Conservation (phyloP, 2,329 filamentous ascomycete species). For the Lachnellula occidentalis region DNA sequence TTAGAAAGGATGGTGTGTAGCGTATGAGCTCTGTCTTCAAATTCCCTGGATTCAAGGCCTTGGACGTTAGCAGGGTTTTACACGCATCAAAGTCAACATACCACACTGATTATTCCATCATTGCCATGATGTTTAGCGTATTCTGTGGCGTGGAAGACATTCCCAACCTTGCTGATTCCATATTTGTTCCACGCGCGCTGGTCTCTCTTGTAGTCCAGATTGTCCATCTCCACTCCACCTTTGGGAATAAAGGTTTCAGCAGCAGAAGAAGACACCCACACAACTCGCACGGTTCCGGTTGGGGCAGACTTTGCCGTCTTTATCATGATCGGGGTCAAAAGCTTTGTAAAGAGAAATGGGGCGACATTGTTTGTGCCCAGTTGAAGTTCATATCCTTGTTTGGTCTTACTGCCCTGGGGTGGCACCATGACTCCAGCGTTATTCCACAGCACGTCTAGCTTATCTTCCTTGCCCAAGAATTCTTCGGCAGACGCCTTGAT, state of each 20-base stretch:
- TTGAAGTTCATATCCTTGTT: constrained; percentile 34
- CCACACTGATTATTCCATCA: constrained; percentile 25
- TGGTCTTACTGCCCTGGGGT: constrained; percentile 29
- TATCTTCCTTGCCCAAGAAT: constrained; percentile 33
- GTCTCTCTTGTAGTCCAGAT: constrained; percentile 23
- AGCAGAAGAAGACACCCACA: constrained; percentile 32
- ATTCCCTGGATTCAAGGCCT: constrained; percentile 29
- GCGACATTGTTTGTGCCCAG: constrained; percentile 35
- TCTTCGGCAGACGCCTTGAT: constrained; percentile 34
- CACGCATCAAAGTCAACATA: constrained; percentile 4
- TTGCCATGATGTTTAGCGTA: constrained; percentile 18
- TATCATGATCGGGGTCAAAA: constrained; percentile 32
- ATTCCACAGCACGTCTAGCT: constrained; percentile 37
- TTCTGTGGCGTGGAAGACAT: constrained; percentile 22
- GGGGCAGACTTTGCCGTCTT: constrained; percentile 27
- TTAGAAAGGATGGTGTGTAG: constrained; percentile 11
- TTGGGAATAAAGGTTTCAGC: constrained; percentile 18
- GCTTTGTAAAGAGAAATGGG: constrained; percentile 35
- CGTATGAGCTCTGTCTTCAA: constrained; percentile 21
- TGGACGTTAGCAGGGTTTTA: not conserved
- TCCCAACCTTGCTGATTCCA: constrained; percentile 26
- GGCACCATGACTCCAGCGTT: constrained; percentile 38
- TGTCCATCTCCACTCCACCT: constrained; percentile 22
- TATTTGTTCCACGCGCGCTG: constrained; percentile 18
- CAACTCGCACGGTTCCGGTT: constrained; percentile 28